Percentiles rank a stretch among this genome's conserved stretches.
Conservation (phyloP, 169 alveolate species). For the Eimeria praecox region DNA sequence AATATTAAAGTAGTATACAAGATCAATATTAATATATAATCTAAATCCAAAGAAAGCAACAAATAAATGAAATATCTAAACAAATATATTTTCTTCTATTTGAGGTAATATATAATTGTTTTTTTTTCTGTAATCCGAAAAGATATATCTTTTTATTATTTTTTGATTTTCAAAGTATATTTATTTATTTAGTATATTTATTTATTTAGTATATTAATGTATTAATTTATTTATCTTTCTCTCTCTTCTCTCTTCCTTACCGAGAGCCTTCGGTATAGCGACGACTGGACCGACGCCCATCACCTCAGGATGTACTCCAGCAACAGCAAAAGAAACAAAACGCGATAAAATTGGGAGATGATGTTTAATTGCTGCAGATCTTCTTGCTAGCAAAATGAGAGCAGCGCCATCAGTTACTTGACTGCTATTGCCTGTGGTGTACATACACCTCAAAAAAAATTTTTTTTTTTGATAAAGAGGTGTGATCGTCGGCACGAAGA, state of each 20-base stretch:
- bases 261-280: slow-evolving; percentile 95
- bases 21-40: no score
- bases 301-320: slow-evolving; percentile 95
- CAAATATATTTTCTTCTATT: no score
- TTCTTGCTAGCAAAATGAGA: slow-evolving; percentile 92
- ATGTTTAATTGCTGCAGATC: slow-evolving; percentile 89
- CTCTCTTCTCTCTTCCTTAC: slow-evolving; percentile 15
- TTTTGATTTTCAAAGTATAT: no score
- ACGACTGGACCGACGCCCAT: slow-evolving; percentile 97
- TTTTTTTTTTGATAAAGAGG: no score
- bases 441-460: neutral
- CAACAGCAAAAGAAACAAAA: slow-evolving; percentile 92
- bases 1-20: no score
- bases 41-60: no score
- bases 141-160: no score
- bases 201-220: neutral
- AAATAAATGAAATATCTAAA: no score
- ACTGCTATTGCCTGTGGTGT: slow-evolving; percentile 89
- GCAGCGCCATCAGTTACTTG: slow-evolving; percentile 97
- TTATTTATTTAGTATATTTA: neutral
- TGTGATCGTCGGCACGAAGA: no score
- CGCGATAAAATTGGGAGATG: slow-evolving; percentile 92
- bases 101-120: no score
- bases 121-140: no score
- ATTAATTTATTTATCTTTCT: neutral